phyloP scores from a whole-genome alignment of 2,329 filamentous ascomycete genomes.

The Byssoonygena ceratinophila region DNA sequence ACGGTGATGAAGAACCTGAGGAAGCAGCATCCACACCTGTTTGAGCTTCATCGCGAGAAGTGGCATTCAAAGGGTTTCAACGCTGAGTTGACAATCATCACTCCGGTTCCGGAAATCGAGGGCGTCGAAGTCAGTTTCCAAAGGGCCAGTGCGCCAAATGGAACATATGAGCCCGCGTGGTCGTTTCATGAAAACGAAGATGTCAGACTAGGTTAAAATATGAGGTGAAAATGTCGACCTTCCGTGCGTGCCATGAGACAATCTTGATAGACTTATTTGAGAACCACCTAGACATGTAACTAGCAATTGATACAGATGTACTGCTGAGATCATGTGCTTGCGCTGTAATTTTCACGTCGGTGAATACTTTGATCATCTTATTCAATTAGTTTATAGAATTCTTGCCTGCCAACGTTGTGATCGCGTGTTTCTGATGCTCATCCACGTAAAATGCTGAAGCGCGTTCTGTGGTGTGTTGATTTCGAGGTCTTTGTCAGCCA shows the following conservation, averaged over 20 bases:
- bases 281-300: no score
- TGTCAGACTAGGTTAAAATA: slow-evolving; percentile 12
- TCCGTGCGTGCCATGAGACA: not conserved
- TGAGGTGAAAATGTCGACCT: not conserved
- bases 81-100: slow-evolving; percentile 40
- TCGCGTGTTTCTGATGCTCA: no score
- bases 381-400: no score
- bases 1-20: slow-evolving; percentile 48
- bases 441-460: no score
- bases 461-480: no score
- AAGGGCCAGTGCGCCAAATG: slow-evolving; percentile 43
- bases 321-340: no score
- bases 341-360: no score
- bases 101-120: slow-evolving; percentile 38
- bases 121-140: slow-evolving; percentile 42
- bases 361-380: no score
- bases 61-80: slow-evolving; percentile 40
- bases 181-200: slow-evolving; percentile 24
- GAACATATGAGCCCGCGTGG: slow-evolving; percentile 43
- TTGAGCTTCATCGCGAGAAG: slow-evolving; percentile 38
- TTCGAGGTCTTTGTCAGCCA: no score
- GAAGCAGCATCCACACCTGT: slow-evolving; percentile 45
- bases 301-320: no score
- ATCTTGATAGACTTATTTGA: no score
- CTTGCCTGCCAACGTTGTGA: no score